Percentiles rank a stretch among this genome's conserved stretches.
Evolutionary conservation across 768 basidiomycete species (phyloP).

Genomic region (Rhodotorula toruloides): DNA sequence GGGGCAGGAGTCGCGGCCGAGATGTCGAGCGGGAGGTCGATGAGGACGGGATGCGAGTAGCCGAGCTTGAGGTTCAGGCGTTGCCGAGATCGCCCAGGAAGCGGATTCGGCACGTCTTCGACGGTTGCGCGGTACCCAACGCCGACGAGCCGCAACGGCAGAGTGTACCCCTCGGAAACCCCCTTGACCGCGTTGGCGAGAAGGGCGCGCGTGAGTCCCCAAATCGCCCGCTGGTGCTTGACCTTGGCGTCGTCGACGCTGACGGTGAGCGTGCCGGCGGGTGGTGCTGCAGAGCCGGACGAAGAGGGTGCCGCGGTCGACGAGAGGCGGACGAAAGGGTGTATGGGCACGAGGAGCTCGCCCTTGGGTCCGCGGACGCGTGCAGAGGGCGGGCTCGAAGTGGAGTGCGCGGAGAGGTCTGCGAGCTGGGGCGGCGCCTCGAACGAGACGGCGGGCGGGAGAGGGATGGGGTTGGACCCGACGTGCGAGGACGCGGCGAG

Average conservation of each 20-base stretch:
- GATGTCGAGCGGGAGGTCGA: conserved; percentile 76
- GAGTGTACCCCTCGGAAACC: conserved; percentile 78
- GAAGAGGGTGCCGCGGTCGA: not conserved
- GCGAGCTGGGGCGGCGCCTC: not conserved
- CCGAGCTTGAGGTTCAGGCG: conserved; percentile 83
- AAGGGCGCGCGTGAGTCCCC: conserved; percentile 89
- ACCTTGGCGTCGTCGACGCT: conserved; percentile 16
- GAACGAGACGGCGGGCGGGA: conserved; percentile 22
- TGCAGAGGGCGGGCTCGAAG: not conserved
- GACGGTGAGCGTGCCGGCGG: not conserved
- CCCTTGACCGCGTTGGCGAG: conserved; percentile 84
- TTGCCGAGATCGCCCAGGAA: conserved; percentile 9
- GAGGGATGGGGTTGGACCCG: conserved; percentile 26
- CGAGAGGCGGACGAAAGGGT: conserved; percentile 29
- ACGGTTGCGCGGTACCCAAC: conserved; percentile 86
- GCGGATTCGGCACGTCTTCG: conserved; percentile 62
- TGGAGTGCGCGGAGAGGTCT: not conserved
- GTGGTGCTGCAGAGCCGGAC: not conserved
- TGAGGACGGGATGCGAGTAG: conserved; percentile 77
- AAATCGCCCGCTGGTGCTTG: conserved; percentile 70
- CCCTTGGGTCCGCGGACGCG: conserved; percentile 31
- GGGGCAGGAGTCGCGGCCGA: conserved; percentile 71
- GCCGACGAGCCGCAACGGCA: conserved; percentile 82
- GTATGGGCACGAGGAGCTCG: conserved; percentile 20
- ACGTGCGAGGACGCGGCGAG: conserved; percentile 14